Evolutionary conservation across 176 grass and related monocot genomes (phyloP), one percentile per base, ranked within the genome.

Genomic region (Tuctoria greenei): DNA sequence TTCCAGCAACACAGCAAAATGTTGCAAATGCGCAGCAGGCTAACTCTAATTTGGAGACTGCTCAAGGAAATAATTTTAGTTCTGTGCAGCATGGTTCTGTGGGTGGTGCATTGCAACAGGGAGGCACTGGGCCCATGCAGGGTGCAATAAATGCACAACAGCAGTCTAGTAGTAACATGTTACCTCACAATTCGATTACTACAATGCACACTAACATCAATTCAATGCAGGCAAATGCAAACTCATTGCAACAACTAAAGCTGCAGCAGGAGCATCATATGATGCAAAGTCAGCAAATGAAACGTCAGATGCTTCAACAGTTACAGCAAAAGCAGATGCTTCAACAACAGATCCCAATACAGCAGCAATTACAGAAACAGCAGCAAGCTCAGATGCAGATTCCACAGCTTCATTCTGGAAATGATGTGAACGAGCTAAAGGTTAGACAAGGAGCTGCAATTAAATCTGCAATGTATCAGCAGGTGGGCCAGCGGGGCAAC

Each of bases 41-140:
- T 67, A 74, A 36, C 36, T 79, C 84, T 72, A 82, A 86, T 77
- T 63, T 86, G 70, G 88, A 57, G 2, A 10, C 62, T 79, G 46
- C 69, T 71, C 78, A 76, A 78, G 74, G 80, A 45, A 86, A 61
- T 39, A 90, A 69, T 58, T 90, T 90, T 84, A 88, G 46, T 82
- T 79, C 79, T 76, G 81, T 88, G 37, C 95, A 91, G 46, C 90
- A 89, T 65, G 78, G 94, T 71, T 47, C 82, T 40, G 72, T 85
- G 80, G 66, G 69, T 52, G 44, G 64, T 1, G 9, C 43, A 14
- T 56, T 92, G 61, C 82, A 88, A 63, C 86, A 69, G 69, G 86
- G 44, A 79, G 79, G 55, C 62, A 56, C 62, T 63, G 86, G 69
- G 37, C 36, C 63, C 10, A 83, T 83, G 80, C 80, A 88, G 74